A percentile compares a stretch with the other conserved stretches of the same genome.
Evolutionary conservation across 2,329 filamentous ascomycete genomes (phyloP).

Genomic region (Cladophialophora psammophila): DNA sequence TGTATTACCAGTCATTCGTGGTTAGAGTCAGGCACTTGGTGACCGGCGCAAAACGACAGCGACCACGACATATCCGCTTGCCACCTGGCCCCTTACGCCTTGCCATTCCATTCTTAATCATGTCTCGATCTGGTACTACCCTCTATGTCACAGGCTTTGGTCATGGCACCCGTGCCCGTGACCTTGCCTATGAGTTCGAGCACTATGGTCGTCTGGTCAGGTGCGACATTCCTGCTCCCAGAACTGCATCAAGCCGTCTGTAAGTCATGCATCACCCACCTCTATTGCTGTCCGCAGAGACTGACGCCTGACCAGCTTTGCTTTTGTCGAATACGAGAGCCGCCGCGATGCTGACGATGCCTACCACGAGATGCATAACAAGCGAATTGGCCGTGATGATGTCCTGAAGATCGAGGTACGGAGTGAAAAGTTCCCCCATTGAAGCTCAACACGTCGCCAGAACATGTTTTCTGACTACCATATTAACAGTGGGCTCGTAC

Average conservation of each 20-base stretch:
- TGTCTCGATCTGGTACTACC: slow-evolving; percentile 79
- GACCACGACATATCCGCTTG: slow-evolving; percentile 16
- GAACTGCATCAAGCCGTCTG: slow-evolving; percentile 93
- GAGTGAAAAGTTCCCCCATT: slow-evolving; percentile 40
- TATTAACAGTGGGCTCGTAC: slow-evolving; percentile 87
- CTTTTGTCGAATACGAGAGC: slow-evolving; percentile 99
- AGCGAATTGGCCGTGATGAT: slow-evolving; percentile 94
- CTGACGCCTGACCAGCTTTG: slow-evolving; percentile 70
- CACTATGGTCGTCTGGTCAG: slow-evolving; percentile 98
- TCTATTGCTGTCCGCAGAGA: slow-evolving; percentile 38
- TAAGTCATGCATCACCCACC: slow-evolving; percentile 63
- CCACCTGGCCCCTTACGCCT: slow-evolving; percentile 23
- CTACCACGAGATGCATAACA: slow-evolving; percentile 99
- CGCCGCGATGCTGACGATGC: slow-evolving; percentile 98
- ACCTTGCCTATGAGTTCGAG: slow-evolving; percentile 99
- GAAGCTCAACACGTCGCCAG: neutral
- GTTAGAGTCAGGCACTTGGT: slow-evolving; percentile 10
- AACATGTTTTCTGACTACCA: slow-evolving; percentile 10
- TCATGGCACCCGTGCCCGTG: slow-evolving; percentile 96
- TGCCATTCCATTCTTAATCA: slow-evolving; percentile 13
- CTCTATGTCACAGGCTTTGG: slow-evolving; percentile 99
- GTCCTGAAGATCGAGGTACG: slow-evolving; percentile 94
- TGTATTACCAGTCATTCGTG: slow-evolving; percentile 17
- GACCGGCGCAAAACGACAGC: slow-evolving; percentile 2
- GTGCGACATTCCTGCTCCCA: slow-evolving; percentile 96